Conservation (phyloP, 2,329 filamentous ascomycete genomes). For the Bipolaris oryzae region DNA sequence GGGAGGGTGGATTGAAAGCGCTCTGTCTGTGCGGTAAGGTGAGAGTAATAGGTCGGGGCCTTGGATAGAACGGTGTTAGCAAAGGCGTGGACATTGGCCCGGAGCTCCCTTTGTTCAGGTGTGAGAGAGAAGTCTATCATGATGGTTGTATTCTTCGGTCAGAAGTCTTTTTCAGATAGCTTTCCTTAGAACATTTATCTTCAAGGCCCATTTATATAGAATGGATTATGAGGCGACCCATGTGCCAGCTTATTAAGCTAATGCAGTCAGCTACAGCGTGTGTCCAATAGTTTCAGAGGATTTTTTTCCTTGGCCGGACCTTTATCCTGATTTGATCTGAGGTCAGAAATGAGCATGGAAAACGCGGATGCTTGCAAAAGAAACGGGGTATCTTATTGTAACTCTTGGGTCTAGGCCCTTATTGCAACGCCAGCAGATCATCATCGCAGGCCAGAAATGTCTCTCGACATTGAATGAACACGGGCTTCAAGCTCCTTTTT, state of each 20-base stretch:
- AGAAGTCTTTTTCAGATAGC: too few relatives aligned
- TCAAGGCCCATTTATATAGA: neutral
- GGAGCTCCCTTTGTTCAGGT: neutral
- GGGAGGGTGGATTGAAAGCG: slow-evolving; percentile 57
- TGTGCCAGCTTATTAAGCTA: neutral
- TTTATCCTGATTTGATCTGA: neutral
- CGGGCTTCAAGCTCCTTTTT: slow-evolving; percentile 67
- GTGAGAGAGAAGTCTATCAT: neutral
- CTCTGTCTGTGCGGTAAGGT: slow-evolving; percentile 32
- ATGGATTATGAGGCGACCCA: neutral
- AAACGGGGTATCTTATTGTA: slow-evolving; percentile 15
- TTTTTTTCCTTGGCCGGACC: neutral
- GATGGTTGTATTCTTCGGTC: neutral
- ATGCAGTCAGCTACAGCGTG: neutral
- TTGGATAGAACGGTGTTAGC: slow-evolving; percentile 8
- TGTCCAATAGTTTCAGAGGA: neutral
- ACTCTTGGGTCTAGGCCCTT: slow-evolving; percentile 4
- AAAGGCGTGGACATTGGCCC: neutral
- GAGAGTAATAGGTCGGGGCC: slow-evolving; percentile 23
- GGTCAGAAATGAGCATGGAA: neutral
- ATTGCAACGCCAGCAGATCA: neutral
- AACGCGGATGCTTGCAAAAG: neutral
- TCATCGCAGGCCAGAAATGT: slow-evolving; percentile 64
- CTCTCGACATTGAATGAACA: slow-evolving; percentile 70
- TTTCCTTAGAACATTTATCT: neutral